Evolutionary conservation across 331 rosid genomes (phyloP).

Genomic region (Dryas integrifolia): DNA sequence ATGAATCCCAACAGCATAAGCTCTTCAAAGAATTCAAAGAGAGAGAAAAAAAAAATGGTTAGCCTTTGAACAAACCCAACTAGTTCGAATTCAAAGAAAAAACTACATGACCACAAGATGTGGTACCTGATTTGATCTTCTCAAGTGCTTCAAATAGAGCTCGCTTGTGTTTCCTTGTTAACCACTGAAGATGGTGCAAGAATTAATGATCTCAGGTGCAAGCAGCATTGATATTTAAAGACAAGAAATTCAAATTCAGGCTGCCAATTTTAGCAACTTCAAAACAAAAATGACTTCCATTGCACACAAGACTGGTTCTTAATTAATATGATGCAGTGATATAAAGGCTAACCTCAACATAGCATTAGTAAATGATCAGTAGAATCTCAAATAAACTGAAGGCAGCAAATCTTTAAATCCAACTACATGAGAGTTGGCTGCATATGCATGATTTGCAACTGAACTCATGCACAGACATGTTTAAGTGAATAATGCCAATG

Average conservation of each 20-base stretch:
- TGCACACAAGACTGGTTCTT: no score
- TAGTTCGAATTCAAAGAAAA: background rate
- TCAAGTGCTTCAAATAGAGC: conserved; percentile 81
- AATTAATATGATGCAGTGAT: no score
- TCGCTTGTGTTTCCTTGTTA: conserved; percentile 40
- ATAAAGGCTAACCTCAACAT: no score
- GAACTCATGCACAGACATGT: no score
- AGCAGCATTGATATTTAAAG: background rate
- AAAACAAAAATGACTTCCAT: no score
- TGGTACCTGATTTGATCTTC: conserved; percentile 74
- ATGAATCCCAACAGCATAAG: conserved; percentile 82
- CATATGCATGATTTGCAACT: background rate
- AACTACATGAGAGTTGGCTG: background rate
- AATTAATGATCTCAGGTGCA: background rate
- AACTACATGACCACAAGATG: background rate
- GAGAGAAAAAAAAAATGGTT: conserved; percentile 10
- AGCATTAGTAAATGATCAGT: no score
- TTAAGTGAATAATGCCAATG: background rate
- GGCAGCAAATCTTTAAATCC: no score
- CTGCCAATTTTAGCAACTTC: no score
- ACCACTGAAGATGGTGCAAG: conserved; percentile 52
- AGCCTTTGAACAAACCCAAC: conserved; percentile 5
- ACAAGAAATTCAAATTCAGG: no score
- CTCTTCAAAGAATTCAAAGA: conserved; percentile 43
- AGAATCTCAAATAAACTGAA: no score